These are phyloP conservation scores for Sporisorium graminicola DNA, from an alignment of 1,284 basidiomycete species.

Conservation along the genomic window DNA sequence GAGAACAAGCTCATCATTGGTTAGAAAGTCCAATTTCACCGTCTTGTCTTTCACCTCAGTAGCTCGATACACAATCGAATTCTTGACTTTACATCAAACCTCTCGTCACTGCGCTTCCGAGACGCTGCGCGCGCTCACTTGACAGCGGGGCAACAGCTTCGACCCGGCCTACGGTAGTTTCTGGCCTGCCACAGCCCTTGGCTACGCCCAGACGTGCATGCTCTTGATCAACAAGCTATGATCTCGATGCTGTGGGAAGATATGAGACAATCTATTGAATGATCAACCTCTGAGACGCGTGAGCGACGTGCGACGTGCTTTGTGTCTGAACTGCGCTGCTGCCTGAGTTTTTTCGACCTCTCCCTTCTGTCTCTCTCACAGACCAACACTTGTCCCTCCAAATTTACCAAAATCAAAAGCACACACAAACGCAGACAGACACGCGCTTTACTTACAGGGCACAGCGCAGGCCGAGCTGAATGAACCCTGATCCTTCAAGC, in stretches of 20 bases:
- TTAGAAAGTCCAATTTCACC: slow-evolving; percentile 71
- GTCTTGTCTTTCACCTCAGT: not conserved
- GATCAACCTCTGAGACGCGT: slow-evolving; percentile 13
- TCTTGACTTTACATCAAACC: slow-evolving; percentile 2
- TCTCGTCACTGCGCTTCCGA: too few relatives aligned
- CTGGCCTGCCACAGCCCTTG: too few relatives aligned
- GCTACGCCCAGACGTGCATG: too few relatives aligned
- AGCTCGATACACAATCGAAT: slow-evolving; percentile 1
- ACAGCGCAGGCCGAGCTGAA: slow-evolving; percentile 5
- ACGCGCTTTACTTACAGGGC: not conserved
- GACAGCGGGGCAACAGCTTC: too few relatives aligned
- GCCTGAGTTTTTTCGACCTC: not conserved
- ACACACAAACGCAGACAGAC: slow-evolving; percentile 7
- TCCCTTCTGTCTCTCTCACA: slow-evolving; percentile 7
- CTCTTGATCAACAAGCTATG: too few relatives aligned
- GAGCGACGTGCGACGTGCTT: slow-evolving; percentile 1
- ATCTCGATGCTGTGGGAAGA: not conserved
- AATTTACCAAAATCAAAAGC: not conserved
- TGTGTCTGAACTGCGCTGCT: slow-evolving; percentile 11
- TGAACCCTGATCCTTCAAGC: slow-evolving; percentile 9
- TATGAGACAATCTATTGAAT: not conserved
- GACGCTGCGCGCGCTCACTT: too few relatives aligned
- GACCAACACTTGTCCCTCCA: slow-evolving; percentile 29
- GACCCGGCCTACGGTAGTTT: too few relatives aligned
- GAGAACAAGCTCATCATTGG: slow-evolving; percentile 83